These are phyloP conservation scores for Russula brevipes DNA, from an alignment of 768 basidiomycete genomes.

Conservation along the genomic window DNA sequence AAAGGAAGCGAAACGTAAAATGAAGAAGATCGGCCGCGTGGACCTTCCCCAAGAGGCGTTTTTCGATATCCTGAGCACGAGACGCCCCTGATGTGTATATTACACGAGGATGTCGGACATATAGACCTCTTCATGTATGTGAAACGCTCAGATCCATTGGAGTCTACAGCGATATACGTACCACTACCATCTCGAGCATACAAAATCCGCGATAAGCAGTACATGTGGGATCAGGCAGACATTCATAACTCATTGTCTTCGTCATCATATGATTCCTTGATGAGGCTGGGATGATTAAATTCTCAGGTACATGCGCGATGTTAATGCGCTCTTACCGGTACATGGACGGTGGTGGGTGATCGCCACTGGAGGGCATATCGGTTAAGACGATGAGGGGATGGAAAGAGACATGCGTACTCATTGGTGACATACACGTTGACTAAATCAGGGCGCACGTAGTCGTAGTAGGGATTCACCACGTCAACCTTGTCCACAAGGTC, in stretches of 20 bases:
- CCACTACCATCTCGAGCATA: constrained; percentile 15
- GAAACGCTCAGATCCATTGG: constrained; percentile 1
- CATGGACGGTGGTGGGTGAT: constrained; percentile 93
- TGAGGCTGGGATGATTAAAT: constrained; percentile 45
- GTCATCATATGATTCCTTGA: constrained; percentile 95
- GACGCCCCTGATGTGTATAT: constrained; percentile 30
- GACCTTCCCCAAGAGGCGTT: constrained; percentile 95
- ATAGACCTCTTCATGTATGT: neutral
- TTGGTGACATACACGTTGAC: constrained; percentile 95
- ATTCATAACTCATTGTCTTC: constrained; percentile 79
- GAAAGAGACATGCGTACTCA: constrained; percentile 58
- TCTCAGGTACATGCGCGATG: constrained; percentile 5
- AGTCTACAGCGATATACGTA: constrained; percentile 9
- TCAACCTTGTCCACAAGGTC: constrained; percentile 82
- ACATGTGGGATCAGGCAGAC: constrained; percentile 7
- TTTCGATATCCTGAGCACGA: constrained; percentile 77
- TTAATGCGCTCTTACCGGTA: constrained; percentile 53
- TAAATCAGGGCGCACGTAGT: constrained; percentile 89
- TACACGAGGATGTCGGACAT: constrained; percentile 1
- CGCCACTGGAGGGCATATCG: constrained; percentile 54
- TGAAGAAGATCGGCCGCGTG: constrained; percentile 86
- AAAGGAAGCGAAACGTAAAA: constrained; percentile 84
- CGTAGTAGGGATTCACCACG: constrained; percentile 93
- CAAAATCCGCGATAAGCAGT: constrained; percentile 13
- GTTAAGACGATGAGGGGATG: constrained; percentile 16